Conservation (phyloP, 805 yeast species). For the Candida jianshihensis region DNA sequence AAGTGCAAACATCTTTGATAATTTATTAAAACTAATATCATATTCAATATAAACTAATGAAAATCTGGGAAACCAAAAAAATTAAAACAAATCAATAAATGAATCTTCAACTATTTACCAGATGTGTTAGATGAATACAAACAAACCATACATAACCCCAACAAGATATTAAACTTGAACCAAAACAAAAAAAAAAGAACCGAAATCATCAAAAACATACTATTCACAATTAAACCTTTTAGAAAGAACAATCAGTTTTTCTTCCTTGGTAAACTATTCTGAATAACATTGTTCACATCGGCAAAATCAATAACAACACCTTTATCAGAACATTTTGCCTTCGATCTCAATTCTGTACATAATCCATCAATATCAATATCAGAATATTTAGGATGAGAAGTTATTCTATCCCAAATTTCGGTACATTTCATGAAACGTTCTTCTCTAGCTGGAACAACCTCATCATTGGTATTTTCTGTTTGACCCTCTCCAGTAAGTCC, state of each 20-base stretch:
- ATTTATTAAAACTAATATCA: too few relatives aligned
- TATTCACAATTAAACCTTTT: not conserved
- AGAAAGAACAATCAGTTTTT: not conserved
- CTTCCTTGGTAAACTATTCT: slow-evolving; percentile 6
- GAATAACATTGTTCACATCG: slow-evolving; percentile 61
- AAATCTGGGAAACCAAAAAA: too few relatives aligned
- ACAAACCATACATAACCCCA: too few relatives aligned
- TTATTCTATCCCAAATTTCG: slow-evolving; percentile 94
- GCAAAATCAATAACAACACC: slow-evolving; percentile 83
- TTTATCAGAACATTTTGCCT: slow-evolving; percentile 90
- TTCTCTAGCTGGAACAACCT: slow-evolving; percentile 66
- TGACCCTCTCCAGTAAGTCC: slow-evolving; percentile 17
- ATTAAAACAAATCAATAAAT: too few relatives aligned
- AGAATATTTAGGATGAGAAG: slow-evolving; percentile 88
- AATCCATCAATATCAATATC: slow-evolving; percentile 92
- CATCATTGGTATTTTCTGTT: too few relatives aligned
- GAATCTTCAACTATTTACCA: too few relatives aligned
- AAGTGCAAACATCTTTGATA: too few relatives aligned
- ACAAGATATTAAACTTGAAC: too few relatives aligned
- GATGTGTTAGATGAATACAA: too few relatives aligned
- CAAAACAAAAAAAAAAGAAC: not conserved
- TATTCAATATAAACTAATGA: too few relatives aligned
- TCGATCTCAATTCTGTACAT: slow-evolving; percentile 80
- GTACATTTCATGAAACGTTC: slow-evolving; percentile 63
- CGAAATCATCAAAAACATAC: not conserved